A percentile compares a stretch with the other conserved stretches of the same genome.
phyloP scores from a whole-genome alignment of 305 asterid genomes.

The Plantago lanceolata region DNA sequence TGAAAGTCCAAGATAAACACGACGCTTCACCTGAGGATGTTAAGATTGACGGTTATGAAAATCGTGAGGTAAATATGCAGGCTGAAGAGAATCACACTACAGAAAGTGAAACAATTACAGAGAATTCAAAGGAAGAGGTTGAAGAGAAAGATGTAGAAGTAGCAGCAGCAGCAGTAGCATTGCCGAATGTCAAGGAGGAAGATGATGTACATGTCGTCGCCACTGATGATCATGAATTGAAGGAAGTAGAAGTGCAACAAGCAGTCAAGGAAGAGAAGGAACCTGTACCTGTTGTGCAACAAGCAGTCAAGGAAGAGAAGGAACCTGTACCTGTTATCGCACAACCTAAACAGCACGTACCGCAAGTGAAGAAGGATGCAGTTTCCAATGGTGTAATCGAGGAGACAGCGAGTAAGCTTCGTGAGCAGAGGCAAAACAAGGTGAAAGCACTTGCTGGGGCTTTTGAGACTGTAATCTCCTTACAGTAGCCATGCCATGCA shows the following conservation, averaged over 20 bases:
- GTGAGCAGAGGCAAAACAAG: slow-evolving; percentile 57
- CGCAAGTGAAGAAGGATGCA: slow-evolving; percentile 41
- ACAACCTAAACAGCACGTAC: slow-evolving; percentile 25
- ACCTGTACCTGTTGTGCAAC: slow-evolving; percentile 6
- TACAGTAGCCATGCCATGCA: slow-evolving; percentile 32
- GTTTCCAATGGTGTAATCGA: slow-evolving; percentile 60
- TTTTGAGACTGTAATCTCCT: slow-evolving; percentile 59
- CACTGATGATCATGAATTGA: slow-evolving; percentile 11
- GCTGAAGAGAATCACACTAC: slow-evolving; percentile 22
- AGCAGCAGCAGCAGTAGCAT: slow-evolving; percentile 20
- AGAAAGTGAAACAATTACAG: slow-evolving; percentile 24
- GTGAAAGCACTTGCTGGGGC: slow-evolving; percentile 85
- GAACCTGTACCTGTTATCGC: slow-evolving; percentile 16
- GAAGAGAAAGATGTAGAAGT: slow-evolving; percentile 27
- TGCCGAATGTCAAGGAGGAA: slow-evolving; percentile 13
- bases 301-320: slow-evolving; percentile 19
- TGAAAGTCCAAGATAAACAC: slow-evolving; percentile 21
- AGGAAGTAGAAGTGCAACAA: slow-evolving; percentile 28
- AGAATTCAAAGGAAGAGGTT: slow-evolving; percentile 27
- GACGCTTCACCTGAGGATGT: slow-evolving; percentile 17
- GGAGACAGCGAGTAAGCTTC: slow-evolving; percentile 68
- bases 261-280: slow-evolving; percentile 19
- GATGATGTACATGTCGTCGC: slow-evolving; percentile 11
- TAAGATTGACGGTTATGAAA: slow-evolving; percentile 16
- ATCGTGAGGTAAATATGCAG: slow-evolving; percentile 18